A percentile compares a stretch with the other conserved stretches of the same genome.
Conservation (phyloP, 352 stramenopile species). For the Phytophthora ramorum region DNA sequence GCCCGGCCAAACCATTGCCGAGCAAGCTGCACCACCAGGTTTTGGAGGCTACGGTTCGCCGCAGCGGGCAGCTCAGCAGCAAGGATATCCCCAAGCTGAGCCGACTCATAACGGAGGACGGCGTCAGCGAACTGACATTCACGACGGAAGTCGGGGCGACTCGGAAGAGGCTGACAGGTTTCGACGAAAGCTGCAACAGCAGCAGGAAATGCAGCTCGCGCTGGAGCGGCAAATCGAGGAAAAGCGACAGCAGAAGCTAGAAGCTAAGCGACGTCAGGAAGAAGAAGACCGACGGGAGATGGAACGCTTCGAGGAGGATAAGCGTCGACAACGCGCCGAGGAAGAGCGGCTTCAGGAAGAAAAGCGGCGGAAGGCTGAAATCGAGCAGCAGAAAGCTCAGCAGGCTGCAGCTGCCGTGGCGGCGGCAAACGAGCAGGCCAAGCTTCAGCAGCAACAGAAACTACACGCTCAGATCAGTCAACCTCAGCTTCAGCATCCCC, state of each 20-base stretch:
- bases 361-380: slow-evolving; percentile 54
- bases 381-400: slow-evolving; percentile 49
- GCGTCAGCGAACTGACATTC: slow-evolving; percentile 34
- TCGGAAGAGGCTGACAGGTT: slow-evolving; percentile 20
- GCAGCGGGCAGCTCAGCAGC: not conserved
- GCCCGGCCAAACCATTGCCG: slow-evolving; percentile 1
- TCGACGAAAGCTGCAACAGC: slow-evolving; percentile 46
- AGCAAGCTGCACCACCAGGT: not conserved
- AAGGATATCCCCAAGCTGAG: slow-evolving; percentile 7
- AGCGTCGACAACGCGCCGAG: slow-evolving; percentile 50
- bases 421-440: slow-evolving; percentile 43
- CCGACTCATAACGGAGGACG: slow-evolving; percentile 24
- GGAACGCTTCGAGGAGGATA: slow-evolving; percentile 58
- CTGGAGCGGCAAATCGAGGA: slow-evolving; percentile 69
- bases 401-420: slow-evolving; percentile 43
- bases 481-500: slow-evolving; percentile 10
- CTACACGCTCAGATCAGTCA: slow-evolving; percentile 21
- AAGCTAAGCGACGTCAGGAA: slow-evolving; percentile 59
- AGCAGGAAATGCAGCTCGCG: slow-evolving; percentile 60
- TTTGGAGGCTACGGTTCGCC: slow-evolving; percentile 8
- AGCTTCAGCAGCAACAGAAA: slow-evolving; percentile 47
- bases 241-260: slow-evolving; percentile 66
- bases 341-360: slow-evolving; percentile 53
- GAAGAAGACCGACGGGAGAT: slow-evolving; percentile 65
- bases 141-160: slow-evolving; percentile 24